Conservation (phyloP, 805 yeast species). For the Metschnikowia vanudenii region DNA sequence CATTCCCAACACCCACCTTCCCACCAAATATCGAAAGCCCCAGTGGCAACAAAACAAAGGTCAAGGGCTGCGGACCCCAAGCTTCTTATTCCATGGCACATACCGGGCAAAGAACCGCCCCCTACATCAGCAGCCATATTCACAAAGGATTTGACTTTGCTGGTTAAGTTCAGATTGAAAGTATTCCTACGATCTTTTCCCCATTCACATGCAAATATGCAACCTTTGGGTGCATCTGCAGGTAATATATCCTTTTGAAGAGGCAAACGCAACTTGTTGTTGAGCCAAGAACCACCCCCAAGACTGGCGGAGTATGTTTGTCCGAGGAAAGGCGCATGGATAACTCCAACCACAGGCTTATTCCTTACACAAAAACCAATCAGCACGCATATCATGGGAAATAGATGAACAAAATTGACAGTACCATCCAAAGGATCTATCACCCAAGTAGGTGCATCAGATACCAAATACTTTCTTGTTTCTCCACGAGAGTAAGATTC, state of each 20-base stretch:
- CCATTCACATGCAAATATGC: constrained; percentile 20
- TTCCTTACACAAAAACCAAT: constrained; percentile 18
- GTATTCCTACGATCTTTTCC: constrained; percentile 17
- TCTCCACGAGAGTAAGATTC: constrained; percentile 18
- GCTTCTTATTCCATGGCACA: constrained; percentile 18
- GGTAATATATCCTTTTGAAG: constrained; percentile 11
- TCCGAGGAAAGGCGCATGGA: constrained; percentile 17
- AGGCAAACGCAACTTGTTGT: constrained; percentile 10
- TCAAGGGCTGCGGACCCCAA: constrained; percentile 18
- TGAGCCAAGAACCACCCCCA: constrained; percentile 19
- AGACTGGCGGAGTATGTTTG: constrained; percentile 16
- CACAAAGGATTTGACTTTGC: constrained; percentile 13
- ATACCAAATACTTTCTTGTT: constrained; percentile 12
- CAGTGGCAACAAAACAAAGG: constrained; percentile 18
- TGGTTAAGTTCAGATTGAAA: constrained; percentile 12
- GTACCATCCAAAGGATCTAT: constrained; percentile 20
- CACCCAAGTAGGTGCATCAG: constrained; percentile 18
- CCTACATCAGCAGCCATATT: constrained; percentile 17
- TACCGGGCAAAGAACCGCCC: constrained; percentile 3
- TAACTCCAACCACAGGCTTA: constrained; percentile 16
- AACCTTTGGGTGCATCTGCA: constrained; percentile 16
- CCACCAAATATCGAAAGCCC: constrained; percentile 19
- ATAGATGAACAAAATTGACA: constrained; percentile 19
- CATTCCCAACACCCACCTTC: constrained; percentile 22
- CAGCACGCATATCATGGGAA: constrained; percentile 19